phyloP scores from a whole-genome alignment of 345 rosid genomes.

The Streptanthus diversifolius region DNA sequence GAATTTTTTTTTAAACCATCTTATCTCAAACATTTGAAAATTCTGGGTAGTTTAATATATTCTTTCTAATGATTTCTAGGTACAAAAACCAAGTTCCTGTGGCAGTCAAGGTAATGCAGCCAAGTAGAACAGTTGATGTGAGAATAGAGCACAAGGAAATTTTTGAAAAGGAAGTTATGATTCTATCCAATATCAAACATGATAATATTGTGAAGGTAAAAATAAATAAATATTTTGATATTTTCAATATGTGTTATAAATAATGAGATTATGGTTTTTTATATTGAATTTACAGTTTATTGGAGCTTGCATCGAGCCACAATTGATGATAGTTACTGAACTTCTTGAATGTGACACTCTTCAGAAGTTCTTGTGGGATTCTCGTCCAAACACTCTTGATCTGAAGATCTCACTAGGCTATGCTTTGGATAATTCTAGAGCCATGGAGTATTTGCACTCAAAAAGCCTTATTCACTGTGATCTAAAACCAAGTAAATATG shows the following conservation, averaged over 20 bases:
- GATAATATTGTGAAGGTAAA: slow-evolving; percentile 51
- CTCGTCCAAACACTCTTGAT: slow-evolving; percentile 44
- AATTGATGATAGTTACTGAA: slow-evolving; percentile 58
- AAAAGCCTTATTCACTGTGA: slow-evolving; percentile 70
- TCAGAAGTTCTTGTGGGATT: slow-evolving; percentile 43
- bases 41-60: not conserved
- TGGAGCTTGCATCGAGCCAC: slow-evolving; percentile 56
- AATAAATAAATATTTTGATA: not conserved
- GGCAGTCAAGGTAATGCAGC: slow-evolving; percentile 55
- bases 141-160: slow-evolving; percentile 35
- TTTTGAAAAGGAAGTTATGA: slow-evolving; percentile 55
- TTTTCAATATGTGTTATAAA: not conserved
- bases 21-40: not conserved
- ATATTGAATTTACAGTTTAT: slow-evolving; percentile 37
- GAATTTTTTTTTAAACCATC: not conserved
- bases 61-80: not conserved
- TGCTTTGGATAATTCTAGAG: slow-evolving; percentile 58
- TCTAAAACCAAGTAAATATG: slow-evolving; percentile 53
- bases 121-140: slow-evolving; percentile 33
- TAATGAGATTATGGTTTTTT: not conserved
- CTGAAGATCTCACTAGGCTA: slow-evolving; percentile 37
- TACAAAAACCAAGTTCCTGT: slow-evolving; percentile 33
- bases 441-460: slow-evolving; percentile 69
- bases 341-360: slow-evolving; percentile 47
- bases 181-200: slow-evolving; percentile 47